phyloP scores from a whole-genome alignment of 495 filamentous ascomycete genomes.

The Rostrohypoxylon terebratum region DNA sequence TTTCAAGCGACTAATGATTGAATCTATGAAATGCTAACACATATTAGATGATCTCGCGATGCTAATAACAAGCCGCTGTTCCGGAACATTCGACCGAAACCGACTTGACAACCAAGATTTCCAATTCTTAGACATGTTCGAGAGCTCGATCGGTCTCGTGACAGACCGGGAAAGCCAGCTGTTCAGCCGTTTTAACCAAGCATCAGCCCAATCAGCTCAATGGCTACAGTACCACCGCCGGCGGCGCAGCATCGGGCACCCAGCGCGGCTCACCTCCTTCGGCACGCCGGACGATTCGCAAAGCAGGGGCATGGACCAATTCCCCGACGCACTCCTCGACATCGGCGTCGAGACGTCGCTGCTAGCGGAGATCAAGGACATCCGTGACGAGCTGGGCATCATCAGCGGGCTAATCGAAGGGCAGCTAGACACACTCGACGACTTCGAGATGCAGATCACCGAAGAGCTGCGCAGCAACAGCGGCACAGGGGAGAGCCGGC shows the following conservation, averaged over 20 bases:
- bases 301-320: slow-evolving; percentile 55
- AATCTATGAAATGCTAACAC: background rate
- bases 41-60: slow-evolving; percentile 68
- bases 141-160: slow-evolving; percentile 71
- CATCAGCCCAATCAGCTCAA: slow-evolving; percentile 68
- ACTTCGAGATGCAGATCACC: slow-evolving; percentile 63
- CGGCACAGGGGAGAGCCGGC: slow-evolving; percentile 51
- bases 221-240: slow-evolving; percentile 72
- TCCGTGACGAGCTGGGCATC: slow-evolving; percentile 79
- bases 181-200: slow-evolving; percentile 72
- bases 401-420: slow-evolving; percentile 71
- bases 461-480: slow-evolving; percentile 56
- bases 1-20: background rate
- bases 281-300: slow-evolving; percentile 26
- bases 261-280: slow-evolving; percentile 35
- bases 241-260: slow-evolving; percentile 47
- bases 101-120: slow-evolving; percentile 71
- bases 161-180: slow-evolving; percentile 73
- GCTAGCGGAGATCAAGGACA: slow-evolving; percentile 76
- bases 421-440: slow-evolving; percentile 66
- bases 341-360: slow-evolving; percentile 76
- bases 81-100: slow-evolving; percentile 73
- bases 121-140: slow-evolving; percentile 80
- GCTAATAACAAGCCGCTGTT: slow-evolving; percentile 73
- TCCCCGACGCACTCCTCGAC: slow-evolving; percentile 73